A percentile compares a stretch with the other conserved stretches of the same genome.
phyloP scores from a whole-genome alignment of 2,329 filamentous ascomycete genomes.

The Beauveria sp. region DNA sequence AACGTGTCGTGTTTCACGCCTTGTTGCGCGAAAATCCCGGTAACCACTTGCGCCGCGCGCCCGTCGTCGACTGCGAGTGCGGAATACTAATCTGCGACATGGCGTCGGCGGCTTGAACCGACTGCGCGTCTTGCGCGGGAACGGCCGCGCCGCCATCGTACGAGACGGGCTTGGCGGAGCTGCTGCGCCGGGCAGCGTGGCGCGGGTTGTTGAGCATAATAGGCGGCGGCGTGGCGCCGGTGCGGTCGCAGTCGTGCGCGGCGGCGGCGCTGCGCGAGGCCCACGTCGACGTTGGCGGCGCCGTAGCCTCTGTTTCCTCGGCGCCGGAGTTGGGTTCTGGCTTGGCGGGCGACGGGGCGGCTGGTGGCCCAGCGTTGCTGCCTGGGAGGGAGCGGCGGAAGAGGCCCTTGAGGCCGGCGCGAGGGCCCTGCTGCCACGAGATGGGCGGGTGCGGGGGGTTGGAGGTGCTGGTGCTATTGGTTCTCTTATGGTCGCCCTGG shows the following conservation, averaged over 20 bases:
- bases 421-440: slow-evolving; percentile 34
- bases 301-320: neutral
- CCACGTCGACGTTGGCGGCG: slow-evolving; percentile 19
- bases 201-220: slow-evolving; percentile 38
- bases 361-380: slow-evolving; percentile 22
- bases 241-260: slow-evolving; percentile 32
- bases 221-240: slow-evolving; percentile 48
- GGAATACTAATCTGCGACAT: slow-evolving; percentile 1
- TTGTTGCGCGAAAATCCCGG: slow-evolving; percentile 20
- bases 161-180: slow-evolving; percentile 14
- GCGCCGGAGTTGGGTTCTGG: neutral
- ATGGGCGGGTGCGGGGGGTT: slow-evolving; percentile 39
- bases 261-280: slow-evolving; percentile 25
- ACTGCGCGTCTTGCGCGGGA: neutral
- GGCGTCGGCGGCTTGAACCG: neutral
- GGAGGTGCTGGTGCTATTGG: slow-evolving; percentile 18
- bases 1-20: neutral
- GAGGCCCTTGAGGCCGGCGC: slow-evolving; percentile 40
- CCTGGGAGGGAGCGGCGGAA: slow-evolving; percentile 42
- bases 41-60: slow-evolving; percentile 29
- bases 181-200: slow-evolving; percentile 22
- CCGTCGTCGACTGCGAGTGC: slow-evolving; percentile 16
- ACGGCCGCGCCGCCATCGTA: neutral
- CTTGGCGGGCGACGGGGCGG: neutral
- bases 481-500: slow-evolving; percentile 26